A percentile compares a stretch with the other conserved stretches of the same genome.
These are phyloP conservation scores for Botrytis porri DNA, from an alignment of 2,329 filamentous ascomycete species.

Conservation along the genomic window DNA sequence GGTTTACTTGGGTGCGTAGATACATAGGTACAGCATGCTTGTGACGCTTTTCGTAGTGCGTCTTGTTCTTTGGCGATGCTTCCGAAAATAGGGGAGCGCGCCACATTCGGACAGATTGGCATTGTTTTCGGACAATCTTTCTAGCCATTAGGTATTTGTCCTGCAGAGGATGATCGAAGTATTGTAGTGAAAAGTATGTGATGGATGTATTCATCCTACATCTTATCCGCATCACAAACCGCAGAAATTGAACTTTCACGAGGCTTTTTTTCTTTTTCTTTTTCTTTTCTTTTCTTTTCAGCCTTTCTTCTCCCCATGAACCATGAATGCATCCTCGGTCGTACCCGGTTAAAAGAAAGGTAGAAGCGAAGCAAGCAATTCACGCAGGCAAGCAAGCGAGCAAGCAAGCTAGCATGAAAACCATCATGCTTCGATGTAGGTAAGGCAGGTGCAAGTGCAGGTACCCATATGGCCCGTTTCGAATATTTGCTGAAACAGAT, in stretches of 20 bases:
- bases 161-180: not conserved
- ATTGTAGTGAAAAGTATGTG: not conserved
- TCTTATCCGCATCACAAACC: not conserved
- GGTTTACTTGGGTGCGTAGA: not conserved
- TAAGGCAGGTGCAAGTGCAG: constrained; percentile 6
- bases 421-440: constrained; percentile 6
- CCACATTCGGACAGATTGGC: not conserved
- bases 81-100: not conserved
- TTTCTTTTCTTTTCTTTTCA: not conserved
- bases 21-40: not conserved
- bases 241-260: not conserved
- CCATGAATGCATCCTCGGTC: constrained; percentile 9
- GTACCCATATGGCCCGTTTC: constrained; percentile 19
- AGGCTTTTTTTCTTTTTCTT: not conserved
- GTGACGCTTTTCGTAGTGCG: constrained; percentile 9
- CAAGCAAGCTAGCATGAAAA: constrained; percentile 13
- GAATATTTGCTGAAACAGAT: constrained; percentile 17
- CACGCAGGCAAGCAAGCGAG: constrained; percentile 14
- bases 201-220: not conserved
- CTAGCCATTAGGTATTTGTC: not conserved
- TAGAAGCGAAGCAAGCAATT: constrained; percentile 10
- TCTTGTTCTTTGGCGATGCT: not conserved
- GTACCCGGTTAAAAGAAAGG: constrained; percentile 8
- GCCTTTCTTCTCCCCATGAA: not conserved
- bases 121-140: not conserved